A percentile compares a stretch with the other conserved stretches of the same genome.
Evolutionary conservation across 2,329 filamentous ascomycete species (phyloP).

Genomic region (Cytospora piceicola): DNA sequence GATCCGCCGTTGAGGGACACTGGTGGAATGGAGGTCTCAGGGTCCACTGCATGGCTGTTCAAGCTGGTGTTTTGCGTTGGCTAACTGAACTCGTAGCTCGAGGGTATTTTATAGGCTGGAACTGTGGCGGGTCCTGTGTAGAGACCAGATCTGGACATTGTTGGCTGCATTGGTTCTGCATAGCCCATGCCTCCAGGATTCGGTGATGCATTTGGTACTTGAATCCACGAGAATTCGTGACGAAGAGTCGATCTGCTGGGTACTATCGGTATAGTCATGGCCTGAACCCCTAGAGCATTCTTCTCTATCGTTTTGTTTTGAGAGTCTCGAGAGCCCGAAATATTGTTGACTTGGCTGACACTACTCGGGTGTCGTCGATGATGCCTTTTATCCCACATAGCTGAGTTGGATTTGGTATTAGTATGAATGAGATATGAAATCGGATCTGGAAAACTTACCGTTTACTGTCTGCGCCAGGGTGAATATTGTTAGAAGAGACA

Average conservation of each 20-base stretch:
- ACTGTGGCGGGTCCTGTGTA: neutral
- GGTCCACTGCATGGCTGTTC: neutral
- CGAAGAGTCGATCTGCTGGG: neutral
- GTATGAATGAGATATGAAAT: neutral
- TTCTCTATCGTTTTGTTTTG: neutral
- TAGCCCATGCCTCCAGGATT: neutral
- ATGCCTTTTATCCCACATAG: constrained; percentile 6
- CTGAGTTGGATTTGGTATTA: neutral
- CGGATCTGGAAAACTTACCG: constrained; percentile 30
- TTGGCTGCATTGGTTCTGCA: neutral
- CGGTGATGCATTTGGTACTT: neutral
- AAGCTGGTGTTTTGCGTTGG: neutral
- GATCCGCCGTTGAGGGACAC: neutral
- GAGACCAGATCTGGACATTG: neutral
- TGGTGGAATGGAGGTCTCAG: neutral
- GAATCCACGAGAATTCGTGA: constrained; percentile 1
- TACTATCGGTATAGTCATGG: neutral
- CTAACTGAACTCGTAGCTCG: neutral
- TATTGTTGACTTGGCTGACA: neutral
- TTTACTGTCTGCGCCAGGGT: constrained; percentile 39
- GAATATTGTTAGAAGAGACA: constrained; percentile 39
- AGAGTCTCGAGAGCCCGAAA: neutral
- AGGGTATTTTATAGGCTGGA: neutral
- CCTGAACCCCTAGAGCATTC: neutral
- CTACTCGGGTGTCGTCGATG: neutral